These are phyloP conservation scores for Psidium guajava DNA, from an alignment of 345 rosid genomes.

Conservation along the genomic window DNA sequence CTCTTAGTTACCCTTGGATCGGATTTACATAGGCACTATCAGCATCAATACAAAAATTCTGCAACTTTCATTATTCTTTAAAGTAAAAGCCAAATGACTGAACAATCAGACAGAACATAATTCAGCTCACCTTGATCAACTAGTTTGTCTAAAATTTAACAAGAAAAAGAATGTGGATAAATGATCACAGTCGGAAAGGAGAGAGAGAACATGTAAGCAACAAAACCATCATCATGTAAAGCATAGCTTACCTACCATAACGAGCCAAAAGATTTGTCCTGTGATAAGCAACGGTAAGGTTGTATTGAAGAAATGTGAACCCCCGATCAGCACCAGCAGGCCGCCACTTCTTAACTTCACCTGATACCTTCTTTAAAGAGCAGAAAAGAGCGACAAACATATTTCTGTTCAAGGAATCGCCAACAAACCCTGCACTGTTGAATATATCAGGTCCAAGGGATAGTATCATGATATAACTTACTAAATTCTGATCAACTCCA, in stretches of 20 bases:
- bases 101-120: not conserved
- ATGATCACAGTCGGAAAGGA: not conserved
- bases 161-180: accelerated
- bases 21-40: not conserved
- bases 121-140: not conserved
- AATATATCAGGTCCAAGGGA: slow-evolving; percentile 11
- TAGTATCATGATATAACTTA: not conserved
- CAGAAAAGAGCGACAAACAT: slow-evolving; percentile 92
- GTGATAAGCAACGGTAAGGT: slow-evolving; percentile 86
- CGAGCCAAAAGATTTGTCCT: slow-evolving; percentile 85
- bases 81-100: not conserved
- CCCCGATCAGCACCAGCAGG: slow-evolving; percentile 94
- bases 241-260: slow-evolving; percentile 84
- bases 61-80: not conserved
- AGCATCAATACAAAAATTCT: not conserved
- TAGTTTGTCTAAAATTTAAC: not conserved
- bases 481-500: not conserved
- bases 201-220: not conserved
- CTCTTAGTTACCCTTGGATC: not conserved
- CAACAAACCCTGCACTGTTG: slow-evolving; percentile 83
- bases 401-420: slow-evolving; percentile 91
- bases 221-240: not conserved
- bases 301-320: slow-evolving; percentile 64
- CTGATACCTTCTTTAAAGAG: slow-evolving; percentile 39
- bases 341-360: slow-evolving; percentile 85